Percentiles rank a stretch among this genome's conserved stretches.
Conservation (phyloP, 1,139 yeast genomes). For the Pichia terricola region DNA sequence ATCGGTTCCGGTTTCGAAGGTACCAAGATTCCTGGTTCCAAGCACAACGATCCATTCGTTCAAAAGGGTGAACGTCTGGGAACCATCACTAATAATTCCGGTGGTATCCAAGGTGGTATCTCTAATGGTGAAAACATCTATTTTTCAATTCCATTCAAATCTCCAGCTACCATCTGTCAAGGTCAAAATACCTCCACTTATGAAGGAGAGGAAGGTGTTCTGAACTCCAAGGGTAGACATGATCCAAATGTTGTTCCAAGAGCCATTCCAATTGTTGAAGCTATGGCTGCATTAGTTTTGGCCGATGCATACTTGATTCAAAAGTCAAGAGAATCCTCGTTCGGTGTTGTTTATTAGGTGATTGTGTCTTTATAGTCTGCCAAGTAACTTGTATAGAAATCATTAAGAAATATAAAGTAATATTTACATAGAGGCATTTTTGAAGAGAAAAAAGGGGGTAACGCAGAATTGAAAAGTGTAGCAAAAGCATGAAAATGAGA, state of each 20-base stretch:
- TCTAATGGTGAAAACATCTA: slow-evolving; percentile 91
- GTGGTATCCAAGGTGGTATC: slow-evolving; percentile 98
- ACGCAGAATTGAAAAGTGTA: too few relatives aligned
- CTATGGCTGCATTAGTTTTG: slow-evolving; percentile 90
- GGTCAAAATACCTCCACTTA: slow-evolving; percentile 83
- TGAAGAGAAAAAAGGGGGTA: too few relatives aligned
- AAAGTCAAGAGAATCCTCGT: slow-evolving; percentile 63
- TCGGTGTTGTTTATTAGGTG: slow-evolving; percentile 20
- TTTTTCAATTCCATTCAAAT: slow-evolving; percentile 92
- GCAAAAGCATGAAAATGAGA: too few relatives aligned
- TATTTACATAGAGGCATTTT: too few relatives aligned
- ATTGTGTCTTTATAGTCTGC: neutral
- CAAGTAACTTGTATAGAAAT: neutral
- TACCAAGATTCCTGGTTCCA: slow-evolving; percentile 80
- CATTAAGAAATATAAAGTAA: too few relatives aligned
- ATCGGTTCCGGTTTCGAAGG: slow-evolving; percentile 95
- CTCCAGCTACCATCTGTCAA: slow-evolving; percentile 95
- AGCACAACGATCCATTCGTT: slow-evolving; percentile 84
- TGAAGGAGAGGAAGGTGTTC: slow-evolving; percentile 75
- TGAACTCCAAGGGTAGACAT: slow-evolving; percentile 96
- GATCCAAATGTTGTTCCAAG: slow-evolving; percentile 98
- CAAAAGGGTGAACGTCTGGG: slow-evolving; percentile 48
- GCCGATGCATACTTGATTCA: slow-evolving; percentile 83
- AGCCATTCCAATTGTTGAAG: slow-evolving; percentile 96
- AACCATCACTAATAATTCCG: slow-evolving; percentile 85